These are phyloP conservation scores for Recurvomyces mirabilis DNA, from an alignment of 495 filamentous ascomycete genomes.

Conservation along the genomic window DNA sequence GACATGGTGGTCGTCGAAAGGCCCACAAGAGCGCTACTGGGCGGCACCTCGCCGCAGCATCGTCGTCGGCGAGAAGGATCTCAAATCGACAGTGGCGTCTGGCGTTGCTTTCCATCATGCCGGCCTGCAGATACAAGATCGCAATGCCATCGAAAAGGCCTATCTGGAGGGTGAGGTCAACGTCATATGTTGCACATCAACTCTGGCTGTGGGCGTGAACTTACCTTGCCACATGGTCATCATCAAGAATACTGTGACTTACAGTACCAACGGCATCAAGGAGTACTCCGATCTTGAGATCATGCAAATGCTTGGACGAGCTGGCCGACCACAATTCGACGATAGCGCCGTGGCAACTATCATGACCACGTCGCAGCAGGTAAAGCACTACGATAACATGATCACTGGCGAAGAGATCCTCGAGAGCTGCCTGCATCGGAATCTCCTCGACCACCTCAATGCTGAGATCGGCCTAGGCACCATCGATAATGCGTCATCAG, in stretches of 20 bases:
- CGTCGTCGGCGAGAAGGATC: slow-evolving; percentile 49
- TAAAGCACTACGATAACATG: slow-evolving; percentile 66
- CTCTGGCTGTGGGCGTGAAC: slow-evolving; percentile 86
- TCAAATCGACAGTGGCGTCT: slow-evolving; percentile 49
- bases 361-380: slow-evolving; percentile 61
- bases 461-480: slow-evolving; percentile 84
- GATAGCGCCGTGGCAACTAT: slow-evolving; percentile 76
- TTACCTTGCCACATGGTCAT: slow-evolving; percentile 87
- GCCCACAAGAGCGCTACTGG: slow-evolving; percentile 54
- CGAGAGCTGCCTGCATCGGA: slow-evolving; percentile 79
- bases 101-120: slow-evolving; percentile 94
- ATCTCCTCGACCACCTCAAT: slow-evolving; percentile 87
- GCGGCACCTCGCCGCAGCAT: slow-evolving; percentile 45
- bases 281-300: slow-evolving; percentile 90
- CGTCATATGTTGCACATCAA: slow-evolving; percentile 93
- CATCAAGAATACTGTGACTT: slow-evolving; percentile 78
- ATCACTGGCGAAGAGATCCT: slow-evolving; percentile 71
- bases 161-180: slow-evolving; percentile 68
- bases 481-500: slow-evolving; percentile 56
- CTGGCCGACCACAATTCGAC: slow-evolving; percentile 89
- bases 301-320: slow-evolving; percentile 96
- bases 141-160: slow-evolving; percentile 56
- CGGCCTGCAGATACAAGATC: slow-evolving; percentile 62
- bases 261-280: slow-evolving; percentile 40
- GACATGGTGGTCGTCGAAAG: slow-evolving; percentile 49